phyloP scores from a whole-genome alignment of 805 yeast species.

The Lipomyces starkeyi region DNA sequence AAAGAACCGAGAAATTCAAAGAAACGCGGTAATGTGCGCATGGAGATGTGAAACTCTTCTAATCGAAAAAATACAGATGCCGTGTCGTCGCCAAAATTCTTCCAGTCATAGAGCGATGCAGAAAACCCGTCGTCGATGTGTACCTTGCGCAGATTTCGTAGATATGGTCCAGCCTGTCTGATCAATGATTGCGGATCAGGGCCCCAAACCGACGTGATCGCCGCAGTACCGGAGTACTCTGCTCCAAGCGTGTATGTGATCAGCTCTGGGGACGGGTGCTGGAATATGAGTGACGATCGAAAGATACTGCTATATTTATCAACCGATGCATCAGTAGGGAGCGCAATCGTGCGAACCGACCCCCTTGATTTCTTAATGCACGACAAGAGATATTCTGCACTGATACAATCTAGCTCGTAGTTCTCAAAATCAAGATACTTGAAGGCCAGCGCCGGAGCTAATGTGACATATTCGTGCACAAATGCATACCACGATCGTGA shows the following conservation, averaged over 20 bases:
- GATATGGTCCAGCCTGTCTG: slow-evolving; percentile 13
- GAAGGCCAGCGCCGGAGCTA: slow-evolving; percentile 17
- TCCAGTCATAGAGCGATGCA: slow-evolving; percentile 10
- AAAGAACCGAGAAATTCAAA: slow-evolving; percentile 17
- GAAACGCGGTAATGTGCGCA: slow-evolving; percentile 23
- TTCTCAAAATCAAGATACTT: slow-evolving; percentile 22
- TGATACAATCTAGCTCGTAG: slow-evolving; percentile 13
- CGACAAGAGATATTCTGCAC: slow-evolving; percentile 30
- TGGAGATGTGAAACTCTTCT: slow-evolving; percentile 20
- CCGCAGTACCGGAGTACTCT: slow-evolving; percentile 17
- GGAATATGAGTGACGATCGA: slow-evolving; percentile 25
- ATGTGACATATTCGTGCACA: slow-evolving; percentile 18
- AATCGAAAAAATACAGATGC: slow-evolving; percentile 13
- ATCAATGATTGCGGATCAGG: slow-evolving; percentile 24
- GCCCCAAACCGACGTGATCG: slow-evolving; percentile 21
- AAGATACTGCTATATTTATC: slow-evolving; percentile 21
- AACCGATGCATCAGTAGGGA: slow-evolving; percentile 8
- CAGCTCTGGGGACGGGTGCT: slow-evolving; percentile 14
- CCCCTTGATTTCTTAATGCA: slow-evolving; percentile 25
- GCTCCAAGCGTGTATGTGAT: slow-evolving; percentile 23
- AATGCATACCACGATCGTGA: slow-evolving; percentile 22
- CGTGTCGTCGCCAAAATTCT: slow-evolving; percentile 7
- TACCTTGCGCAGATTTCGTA: slow-evolving; percentile 5
- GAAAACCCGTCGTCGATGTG: slow-evolving; percentile 27
- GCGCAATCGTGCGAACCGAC: slow-evolving; percentile 6